phyloP scores from a whole-genome alignment of 2,329 filamentous ascomycete genomes.

The Ophiostoma angusticollis region DNA sequence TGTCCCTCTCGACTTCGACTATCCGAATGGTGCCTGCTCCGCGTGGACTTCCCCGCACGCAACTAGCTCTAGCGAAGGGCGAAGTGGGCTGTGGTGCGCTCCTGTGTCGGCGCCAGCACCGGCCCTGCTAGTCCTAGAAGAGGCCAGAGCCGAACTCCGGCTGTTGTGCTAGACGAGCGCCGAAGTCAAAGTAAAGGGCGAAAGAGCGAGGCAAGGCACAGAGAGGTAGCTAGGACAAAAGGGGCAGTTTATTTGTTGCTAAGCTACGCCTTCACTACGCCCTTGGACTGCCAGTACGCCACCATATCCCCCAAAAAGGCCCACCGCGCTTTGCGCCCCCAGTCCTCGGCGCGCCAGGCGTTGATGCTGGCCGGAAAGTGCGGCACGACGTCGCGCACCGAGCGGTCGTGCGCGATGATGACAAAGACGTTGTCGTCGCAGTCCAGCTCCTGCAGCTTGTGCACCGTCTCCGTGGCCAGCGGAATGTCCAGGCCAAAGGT shows the following conservation, averaged over 20 bases:
- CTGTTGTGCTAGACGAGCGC: neutral
- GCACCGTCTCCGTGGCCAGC: slow-evolving; percentile 9
- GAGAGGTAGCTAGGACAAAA: neutral
- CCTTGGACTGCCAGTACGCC: slow-evolving; percentile 4
- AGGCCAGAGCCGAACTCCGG: slow-evolving; percentile 2
- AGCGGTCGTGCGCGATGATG: slow-evolving; percentile 14
- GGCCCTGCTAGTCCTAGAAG: neutral
- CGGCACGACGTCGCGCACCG: slow-evolving; percentile 9
- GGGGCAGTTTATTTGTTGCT: no score
- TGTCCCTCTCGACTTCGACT: no score
- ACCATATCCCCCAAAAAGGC: slow-evolving; percentile 12
- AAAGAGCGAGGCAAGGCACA: neutral
- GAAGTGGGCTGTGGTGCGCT: no score
- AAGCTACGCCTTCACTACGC: no score
- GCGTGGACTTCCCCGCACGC: no score
- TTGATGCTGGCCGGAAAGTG: slow-evolving; percentile 12
- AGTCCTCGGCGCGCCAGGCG: slow-evolving; percentile 10
- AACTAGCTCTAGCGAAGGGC: no score
- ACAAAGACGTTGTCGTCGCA: slow-evolving; percentile 12
- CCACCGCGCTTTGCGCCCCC: slow-evolving; percentile 12
- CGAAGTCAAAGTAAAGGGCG: neutral
- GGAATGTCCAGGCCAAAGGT: slow-evolving; percentile 3
- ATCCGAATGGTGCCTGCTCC: no score
- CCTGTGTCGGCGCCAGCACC: no score
- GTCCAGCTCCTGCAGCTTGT: slow-evolving; percentile 12